Conservation (phyloP, 2,329 filamentous ascomycete genomes). For the Thyridium curvatum region DNA sequence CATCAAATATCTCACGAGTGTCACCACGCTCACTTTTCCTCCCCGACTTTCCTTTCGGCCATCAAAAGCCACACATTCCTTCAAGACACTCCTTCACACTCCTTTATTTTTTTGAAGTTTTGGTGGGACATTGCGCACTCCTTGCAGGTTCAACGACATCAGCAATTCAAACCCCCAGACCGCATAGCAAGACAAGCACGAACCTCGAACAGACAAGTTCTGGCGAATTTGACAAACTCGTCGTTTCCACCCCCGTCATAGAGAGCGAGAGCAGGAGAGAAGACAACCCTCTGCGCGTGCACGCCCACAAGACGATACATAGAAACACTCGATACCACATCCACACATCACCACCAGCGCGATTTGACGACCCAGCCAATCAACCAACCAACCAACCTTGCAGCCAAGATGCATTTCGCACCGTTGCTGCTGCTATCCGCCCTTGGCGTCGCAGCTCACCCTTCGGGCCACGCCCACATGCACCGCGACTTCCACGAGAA, state of each 20-base stretch:
- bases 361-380: background rate
- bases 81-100: constrained; percentile 3
- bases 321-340: background rate
- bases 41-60: background rate
- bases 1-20: background rate
- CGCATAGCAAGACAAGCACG: background rate
- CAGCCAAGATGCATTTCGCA: constrained; percentile 14
- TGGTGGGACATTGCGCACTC: background rate
- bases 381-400: too few species aligned
- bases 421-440: constrained; percentile 22
- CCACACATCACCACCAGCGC: background rate
- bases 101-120: constrained; percentile 2
- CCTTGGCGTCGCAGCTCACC: constrained; percentile 23
- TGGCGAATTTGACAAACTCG: constrained; percentile 13
- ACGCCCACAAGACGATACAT: too few species aligned
- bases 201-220: constrained; percentile 9
- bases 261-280: background rate
- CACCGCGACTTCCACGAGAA: constrained; percentile 22
- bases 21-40: background rate
- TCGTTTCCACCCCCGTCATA: background rate
- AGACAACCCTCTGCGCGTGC: too few species aligned
- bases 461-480: constrained; percentile 26
- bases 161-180: background rate
- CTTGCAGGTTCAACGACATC: constrained; percentile 4
- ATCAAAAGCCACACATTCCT: constrained; percentile 3